Conservation (phyloP, 352 stramenopile genomes). For the Thraustotheca clavata region DNA sequence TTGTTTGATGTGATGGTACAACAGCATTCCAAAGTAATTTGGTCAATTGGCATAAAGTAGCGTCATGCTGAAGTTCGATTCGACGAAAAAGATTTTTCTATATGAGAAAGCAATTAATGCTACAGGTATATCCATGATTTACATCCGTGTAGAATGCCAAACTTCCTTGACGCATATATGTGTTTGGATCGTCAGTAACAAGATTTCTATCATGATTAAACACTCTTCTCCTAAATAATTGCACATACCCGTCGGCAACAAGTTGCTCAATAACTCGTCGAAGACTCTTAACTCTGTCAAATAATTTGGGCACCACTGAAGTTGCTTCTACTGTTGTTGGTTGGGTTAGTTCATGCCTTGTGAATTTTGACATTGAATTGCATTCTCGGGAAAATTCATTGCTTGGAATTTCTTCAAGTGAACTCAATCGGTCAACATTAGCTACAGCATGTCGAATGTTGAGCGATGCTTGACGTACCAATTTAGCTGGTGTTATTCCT, state of each 20-base stretch:
- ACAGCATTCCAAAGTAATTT: constrained; percentile 53
- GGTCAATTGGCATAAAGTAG: constrained; percentile 56
- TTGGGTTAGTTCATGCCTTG: no score
- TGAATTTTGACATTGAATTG: no score
- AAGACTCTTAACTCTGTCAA: constrained; percentile 14
- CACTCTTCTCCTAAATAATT: constrained; percentile 22
- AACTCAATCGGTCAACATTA: background rate
- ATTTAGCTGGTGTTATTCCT: no score
- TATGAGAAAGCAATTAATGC: background rate
- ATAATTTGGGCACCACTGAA: constrained; percentile 31
- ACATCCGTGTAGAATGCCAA: constrained; percentile 67
- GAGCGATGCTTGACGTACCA: background rate
- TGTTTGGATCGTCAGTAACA: constrained; percentile 34
- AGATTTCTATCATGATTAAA: background rate
- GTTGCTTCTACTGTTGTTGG: background rate
- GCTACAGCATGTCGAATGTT: background rate
- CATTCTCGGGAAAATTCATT: no score
- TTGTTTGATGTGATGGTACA: constrained; percentile 20
- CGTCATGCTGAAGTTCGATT: constrained; percentile 40
- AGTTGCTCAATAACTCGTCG: constrained; percentile 8
- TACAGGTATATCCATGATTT: background rate
- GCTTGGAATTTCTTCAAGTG: no score
- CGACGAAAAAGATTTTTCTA: constrained; percentile 65
- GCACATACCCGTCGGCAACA: constrained; percentile 23
- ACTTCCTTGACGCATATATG: constrained; percentile 61